These are phyloP conservation scores for Allomyces macrogynus DNA, from an alignment of 192 early-diverging fungal species.

Conservation along the genomic window DNA sequence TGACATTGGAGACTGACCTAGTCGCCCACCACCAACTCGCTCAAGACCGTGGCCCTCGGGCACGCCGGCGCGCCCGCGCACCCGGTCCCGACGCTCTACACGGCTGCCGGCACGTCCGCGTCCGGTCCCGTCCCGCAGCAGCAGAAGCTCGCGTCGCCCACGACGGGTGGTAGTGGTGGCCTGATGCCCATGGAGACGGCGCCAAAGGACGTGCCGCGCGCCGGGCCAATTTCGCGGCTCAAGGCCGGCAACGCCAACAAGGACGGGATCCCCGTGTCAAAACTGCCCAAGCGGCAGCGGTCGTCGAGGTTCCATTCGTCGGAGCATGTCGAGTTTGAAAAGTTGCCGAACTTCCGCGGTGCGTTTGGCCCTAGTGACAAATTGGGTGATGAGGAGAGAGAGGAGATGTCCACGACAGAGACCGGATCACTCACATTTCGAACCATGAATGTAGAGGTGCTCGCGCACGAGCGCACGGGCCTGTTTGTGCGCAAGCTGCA, in stretches of 20 bases:
- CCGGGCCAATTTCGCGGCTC: not conserved
- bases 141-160: not conserved
- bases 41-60: not conserved
- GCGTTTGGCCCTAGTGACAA: too few species aligned
- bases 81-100: too few species aligned
- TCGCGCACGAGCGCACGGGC: constrained; percentile 59
- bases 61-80: too few species aligned
- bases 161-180: not conserved
- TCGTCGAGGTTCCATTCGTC: constrained; percentile 73
- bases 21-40: not conserved
- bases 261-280: constrained; percentile 55
- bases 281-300: constrained; percentile 58
- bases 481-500: constrained; percentile 74
- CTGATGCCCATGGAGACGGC: not conserved
- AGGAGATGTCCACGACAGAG: too few species aligned
- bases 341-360: constrained; percentile 58
- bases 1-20: not conserved
- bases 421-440: too few species aligned
- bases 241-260: constrained; percentile 7
- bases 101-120: too few species aligned
- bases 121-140: not conserved
- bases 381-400: too few species aligned
- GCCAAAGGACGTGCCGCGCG: not conserved
- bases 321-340: constrained; percentile 59
- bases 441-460: constrained; percentile 53